Percentiles rank a stretch among this genome's conserved stretches.
These are phyloP conservation scores for Lipomyces japonicus DNA, from an alignment of 805 yeast species.

Conservation along the genomic window DNA sequence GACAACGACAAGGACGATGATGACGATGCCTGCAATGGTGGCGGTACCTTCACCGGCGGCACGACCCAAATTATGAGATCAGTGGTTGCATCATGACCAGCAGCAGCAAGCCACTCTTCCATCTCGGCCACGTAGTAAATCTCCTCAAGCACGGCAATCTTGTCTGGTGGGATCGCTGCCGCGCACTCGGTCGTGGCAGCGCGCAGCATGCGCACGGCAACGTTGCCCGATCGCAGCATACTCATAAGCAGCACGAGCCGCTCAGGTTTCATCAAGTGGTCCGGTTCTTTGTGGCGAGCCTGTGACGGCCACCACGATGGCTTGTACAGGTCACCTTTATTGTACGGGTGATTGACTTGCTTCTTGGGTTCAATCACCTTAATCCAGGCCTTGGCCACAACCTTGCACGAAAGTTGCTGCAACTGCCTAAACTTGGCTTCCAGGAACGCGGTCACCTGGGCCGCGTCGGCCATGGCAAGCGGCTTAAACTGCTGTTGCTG, in stretches of 20 bases:
- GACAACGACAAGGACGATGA: neutral
- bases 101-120: constrained; percentile 20
- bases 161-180: constrained; percentile 10
- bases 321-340: constrained; percentile 44
- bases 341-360: constrained; percentile 62
- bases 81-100: neutral
- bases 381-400: constrained; percentile 66
- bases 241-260: constrained; percentile 49
- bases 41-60: neutral
- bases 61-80: neutral
- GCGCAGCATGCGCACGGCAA: constrained; percentile 11
- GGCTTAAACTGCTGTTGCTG: too few relatives aligned
- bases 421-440: constrained; percentile 31
- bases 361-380: constrained; percentile 61
- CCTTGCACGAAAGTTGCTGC: constrained; percentile 56
- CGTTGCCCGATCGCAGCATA: constrained; percentile 16
- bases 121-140: constrained; percentile 27
- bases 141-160: constrained; percentile 24
- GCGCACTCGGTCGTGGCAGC: constrained; percentile 23
- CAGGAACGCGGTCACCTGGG: constrained; percentile 1
- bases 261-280: constrained; percentile 60
- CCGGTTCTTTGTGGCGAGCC: constrained; percentile 67
- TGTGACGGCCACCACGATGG: constrained; percentile 71
- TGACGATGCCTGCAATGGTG: neutral
- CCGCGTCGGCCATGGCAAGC: neutral